These are phyloP conservation scores for Phlebiopsis flavidoalba DNA, from an alignment of 768 basidiomycete genomes.

Conservation along the genomic window DNA sequence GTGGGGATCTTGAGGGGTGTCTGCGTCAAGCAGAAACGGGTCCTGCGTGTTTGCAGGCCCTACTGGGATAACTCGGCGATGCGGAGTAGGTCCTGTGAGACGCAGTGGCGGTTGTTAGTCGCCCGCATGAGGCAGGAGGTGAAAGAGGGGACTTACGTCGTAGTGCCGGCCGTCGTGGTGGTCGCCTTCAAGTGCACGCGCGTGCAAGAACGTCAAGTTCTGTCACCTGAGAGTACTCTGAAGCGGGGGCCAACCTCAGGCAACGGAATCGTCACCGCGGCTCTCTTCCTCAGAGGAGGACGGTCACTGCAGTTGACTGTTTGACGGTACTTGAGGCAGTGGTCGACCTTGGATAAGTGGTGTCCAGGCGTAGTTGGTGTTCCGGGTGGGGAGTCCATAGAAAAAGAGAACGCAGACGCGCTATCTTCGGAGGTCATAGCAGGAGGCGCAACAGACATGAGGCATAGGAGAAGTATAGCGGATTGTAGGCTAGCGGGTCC, in stretches of 20 bases:
- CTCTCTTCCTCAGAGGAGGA: slow-evolving; percentile 1
- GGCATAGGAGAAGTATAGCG: background rate
- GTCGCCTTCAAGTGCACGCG: slow-evolving; percentile 43
- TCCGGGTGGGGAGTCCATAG: slow-evolving; percentile 5
- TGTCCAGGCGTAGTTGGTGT: slow-evolving; percentile 18
- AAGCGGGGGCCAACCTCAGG: background rate
- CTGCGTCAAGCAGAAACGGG: slow-evolving; percentile 14
- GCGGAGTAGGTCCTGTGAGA: slow-evolving; percentile 47
- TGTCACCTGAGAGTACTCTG: slow-evolving; percentile 25
- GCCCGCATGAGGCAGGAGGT: background rate
- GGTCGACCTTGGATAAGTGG: slow-evolving; percentile 55
- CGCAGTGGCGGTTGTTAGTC: background rate
- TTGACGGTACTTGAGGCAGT: slow-evolving; percentile 40
- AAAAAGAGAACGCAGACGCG: background rate
- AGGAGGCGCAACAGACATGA: background rate
- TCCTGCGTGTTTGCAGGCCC: slow-evolving; percentile 17
- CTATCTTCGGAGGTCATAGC: background rate
- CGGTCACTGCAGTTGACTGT: no score
- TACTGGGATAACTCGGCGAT: slow-evolving; percentile 58
- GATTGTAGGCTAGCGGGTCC: background rate
- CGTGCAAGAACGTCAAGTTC: slow-evolving; percentile 62
- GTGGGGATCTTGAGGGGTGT: slow-evolving; percentile 12
- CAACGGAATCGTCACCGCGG: background rate
- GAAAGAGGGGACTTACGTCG: slow-evolving; percentile 46
- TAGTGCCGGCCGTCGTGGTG: slow-evolving; percentile 47